A percentile compares a stretch with the other conserved stretches of the same genome.
Conservation (phyloP, 257 asterid genomes). For the Primulina tabacum region DNA sequence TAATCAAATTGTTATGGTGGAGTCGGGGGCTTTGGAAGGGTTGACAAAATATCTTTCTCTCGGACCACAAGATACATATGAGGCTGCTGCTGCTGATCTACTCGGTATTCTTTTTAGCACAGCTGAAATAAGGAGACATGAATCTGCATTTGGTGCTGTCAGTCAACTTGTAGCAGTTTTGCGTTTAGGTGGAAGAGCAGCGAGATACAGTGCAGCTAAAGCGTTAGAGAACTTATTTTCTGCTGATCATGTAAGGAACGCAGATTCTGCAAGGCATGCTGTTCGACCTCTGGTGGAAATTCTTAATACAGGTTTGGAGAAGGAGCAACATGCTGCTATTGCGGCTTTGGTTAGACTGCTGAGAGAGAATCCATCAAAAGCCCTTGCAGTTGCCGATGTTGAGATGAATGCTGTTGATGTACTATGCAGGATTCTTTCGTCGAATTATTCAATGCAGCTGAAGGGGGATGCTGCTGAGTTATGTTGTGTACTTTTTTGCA, state of each 20-base stretch:
- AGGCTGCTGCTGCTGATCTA: constrained; percentile 97
- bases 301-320: constrained; percentile 88
- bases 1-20: constrained; percentile 91
- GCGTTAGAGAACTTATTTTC: constrained; percentile 92
- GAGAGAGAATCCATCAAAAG: constrained; percentile 86
- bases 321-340: constrained; percentile 98
- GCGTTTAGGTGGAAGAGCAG: constrained; percentile 97
- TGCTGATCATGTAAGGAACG: constrained; percentile 93
- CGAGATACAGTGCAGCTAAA: constrained; percentile 95
- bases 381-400: constrained; percentile 92
- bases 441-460: constrained; percentile 83
- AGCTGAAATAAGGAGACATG: constrained; percentile 92
- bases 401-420: constrained; percentile 98
- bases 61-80: constrained; percentile 92
- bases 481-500: constrained; percentile 84
- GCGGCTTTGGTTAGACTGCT: constrained; percentile 89
- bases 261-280: constrained; percentile 97
- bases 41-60: constrained; percentile 91
- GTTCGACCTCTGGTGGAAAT: constrained; percentile 96
- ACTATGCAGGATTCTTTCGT: constrained; percentile 78
- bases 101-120: constrained; percentile 91
- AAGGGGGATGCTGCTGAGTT: constrained; percentile 97
- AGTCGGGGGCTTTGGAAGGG: constrained; percentile 94
- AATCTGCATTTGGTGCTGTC: constrained; percentile 95
- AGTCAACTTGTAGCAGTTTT: constrained; percentile 93